These are phyloP conservation scores for Gaeumannomyces tritici DNA, from an alignment of 2,329 filamentous ascomycete species.

Conservation along the genomic window DNA sequence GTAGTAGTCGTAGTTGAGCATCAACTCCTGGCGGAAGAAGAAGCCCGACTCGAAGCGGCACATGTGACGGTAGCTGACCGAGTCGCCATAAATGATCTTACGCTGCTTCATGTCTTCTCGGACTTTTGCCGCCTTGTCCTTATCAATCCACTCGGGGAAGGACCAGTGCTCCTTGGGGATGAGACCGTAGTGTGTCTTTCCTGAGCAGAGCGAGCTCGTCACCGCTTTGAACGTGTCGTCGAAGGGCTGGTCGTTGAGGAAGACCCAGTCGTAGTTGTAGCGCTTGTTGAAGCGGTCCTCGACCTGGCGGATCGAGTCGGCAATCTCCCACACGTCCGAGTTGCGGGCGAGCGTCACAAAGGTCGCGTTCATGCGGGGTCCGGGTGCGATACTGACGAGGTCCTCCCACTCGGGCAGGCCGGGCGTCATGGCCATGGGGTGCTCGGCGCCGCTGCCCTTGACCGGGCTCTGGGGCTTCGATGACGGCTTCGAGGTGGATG, in stretches of 20 bases:
- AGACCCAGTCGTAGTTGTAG: constrained; percentile 98
- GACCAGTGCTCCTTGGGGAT: constrained; percentile 95
- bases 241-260: constrained; percentile 93
- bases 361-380: constrained; percentile 86
- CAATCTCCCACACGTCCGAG: constrained; percentile 91
- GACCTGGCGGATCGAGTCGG: constrained; percentile 87
- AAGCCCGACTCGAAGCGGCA: constrained; percentile 98
- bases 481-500: constrained; percentile 4
- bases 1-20: constrained; percentile 98
- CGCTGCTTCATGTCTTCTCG: constrained; percentile 88
- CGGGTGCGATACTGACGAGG: constrained; percentile 43
- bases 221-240: constrained; percentile 89
- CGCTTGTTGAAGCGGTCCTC: constrained; percentile 97
- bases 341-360: constrained; percentile 96
- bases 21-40: constrained; percentile 91
- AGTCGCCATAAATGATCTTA: constrained; percentile 98
- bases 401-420: constrained; percentile 43
- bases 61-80: constrained; percentile 96
- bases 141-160: constrained; percentile 90
- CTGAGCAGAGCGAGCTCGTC: constrained; percentile 81
- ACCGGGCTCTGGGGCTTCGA: constrained; percentile 15
- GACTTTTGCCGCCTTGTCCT: constrained; percentile 82
- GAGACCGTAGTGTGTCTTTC: constrained; percentile 80
- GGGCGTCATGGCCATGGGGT: constrained; percentile 42
- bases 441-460: constrained; percentile 28